These are phyloP conservation scores for Carallia brachiata DNA, from an alignment of 345 rosid species.

Conservation along the genomic window DNA sequence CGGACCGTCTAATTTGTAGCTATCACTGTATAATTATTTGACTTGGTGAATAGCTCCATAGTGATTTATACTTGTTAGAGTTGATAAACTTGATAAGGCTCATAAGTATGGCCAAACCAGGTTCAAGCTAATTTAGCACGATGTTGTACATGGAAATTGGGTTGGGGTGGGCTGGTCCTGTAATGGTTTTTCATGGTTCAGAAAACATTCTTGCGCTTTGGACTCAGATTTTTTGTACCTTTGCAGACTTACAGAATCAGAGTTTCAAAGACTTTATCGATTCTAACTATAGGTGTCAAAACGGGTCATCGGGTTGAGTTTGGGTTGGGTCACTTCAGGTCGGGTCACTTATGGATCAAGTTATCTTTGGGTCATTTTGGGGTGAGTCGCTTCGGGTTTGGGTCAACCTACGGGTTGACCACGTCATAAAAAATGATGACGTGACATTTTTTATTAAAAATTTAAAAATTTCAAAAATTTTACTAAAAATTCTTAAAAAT, in stretches of 20 bases:
- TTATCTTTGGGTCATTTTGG: too few species aligned
- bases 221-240: slow-evolving; percentile 10
- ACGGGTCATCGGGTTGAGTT: too few species aligned
- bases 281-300: too few species aligned
- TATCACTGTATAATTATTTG: slow-evolving; percentile 18
- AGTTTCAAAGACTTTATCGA: not conserved
- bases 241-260: not conserved
- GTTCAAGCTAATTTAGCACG: slow-evolving; percentile 12
- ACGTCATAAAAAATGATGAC: too few species aligned
- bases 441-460: too few species aligned
- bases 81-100: not conserved
- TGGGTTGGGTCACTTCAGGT: too few species aligned
- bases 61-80: not conserved
- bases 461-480: too few species aligned
- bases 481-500: too few species aligned
- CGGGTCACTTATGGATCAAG: too few species aligned
- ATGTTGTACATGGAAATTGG: slow-evolving; percentile 9
- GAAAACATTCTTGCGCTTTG: not conserved
- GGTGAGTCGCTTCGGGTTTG: too few species aligned
- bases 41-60: slow-evolving; percentile 2
- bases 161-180: not conserved
- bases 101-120: not conserved
- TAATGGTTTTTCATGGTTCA: not conserved
- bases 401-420: too few species aligned
- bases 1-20: slow-evolving; percentile 12